Evolutionary conservation across 1,139 yeast species (phyloP).

Genomic region (Candida dubliniensis): DNA sequence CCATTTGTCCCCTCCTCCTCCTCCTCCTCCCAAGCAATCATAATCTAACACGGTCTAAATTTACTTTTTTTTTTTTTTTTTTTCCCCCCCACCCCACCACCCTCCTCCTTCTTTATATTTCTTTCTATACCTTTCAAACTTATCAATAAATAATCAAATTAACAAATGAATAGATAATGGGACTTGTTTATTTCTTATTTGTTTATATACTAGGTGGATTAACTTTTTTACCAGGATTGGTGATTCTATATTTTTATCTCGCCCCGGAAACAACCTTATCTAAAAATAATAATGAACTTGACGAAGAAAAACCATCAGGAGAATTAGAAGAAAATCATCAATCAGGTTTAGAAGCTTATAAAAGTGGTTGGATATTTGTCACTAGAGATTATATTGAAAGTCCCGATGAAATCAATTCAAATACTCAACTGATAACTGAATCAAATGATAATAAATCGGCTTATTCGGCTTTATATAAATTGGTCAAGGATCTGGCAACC

Average conservation of each 20-base stretch:
- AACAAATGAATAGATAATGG: conserved; percentile 1
- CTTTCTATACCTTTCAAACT: too few relatives aligned
- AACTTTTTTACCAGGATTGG: conserved; percentile 65
- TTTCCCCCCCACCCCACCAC: too few relatives aligned
- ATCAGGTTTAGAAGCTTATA: conserved; percentile 64
- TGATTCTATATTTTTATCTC: conserved; percentile 36
- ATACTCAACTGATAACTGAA: conserved; percentile 38
- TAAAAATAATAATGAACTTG: conserved; percentile 10
- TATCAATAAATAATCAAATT: too few relatives aligned
- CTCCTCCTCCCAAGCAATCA: too few relatives aligned
- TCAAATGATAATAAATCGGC: conserved; percentile 52
- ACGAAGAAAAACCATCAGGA: conserved; percentile 44
- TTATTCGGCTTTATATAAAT: conserved; percentile 57
- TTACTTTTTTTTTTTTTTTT: too few relatives aligned
- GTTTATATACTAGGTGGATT: conserved; percentile 71
- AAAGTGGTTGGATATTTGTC: conserved; percentile 80
- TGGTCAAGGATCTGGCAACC: conserved; percentile 41
- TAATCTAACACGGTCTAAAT: too few relatives aligned
- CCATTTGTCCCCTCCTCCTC: too few relatives aligned
- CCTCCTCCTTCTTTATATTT: too few relatives aligned
- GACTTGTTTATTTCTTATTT: conserved; percentile 6
- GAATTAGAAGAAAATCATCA: conserved; percentile 58
- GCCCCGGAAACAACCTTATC: conserved; percentile 24
- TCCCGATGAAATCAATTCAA: conserved; percentile 33
- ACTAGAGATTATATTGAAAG: conserved; percentile 71